Base-by-base conservation (phyloP, 371 early-diverging fungal species). In the Rhizopus stolonifer region DNA sequence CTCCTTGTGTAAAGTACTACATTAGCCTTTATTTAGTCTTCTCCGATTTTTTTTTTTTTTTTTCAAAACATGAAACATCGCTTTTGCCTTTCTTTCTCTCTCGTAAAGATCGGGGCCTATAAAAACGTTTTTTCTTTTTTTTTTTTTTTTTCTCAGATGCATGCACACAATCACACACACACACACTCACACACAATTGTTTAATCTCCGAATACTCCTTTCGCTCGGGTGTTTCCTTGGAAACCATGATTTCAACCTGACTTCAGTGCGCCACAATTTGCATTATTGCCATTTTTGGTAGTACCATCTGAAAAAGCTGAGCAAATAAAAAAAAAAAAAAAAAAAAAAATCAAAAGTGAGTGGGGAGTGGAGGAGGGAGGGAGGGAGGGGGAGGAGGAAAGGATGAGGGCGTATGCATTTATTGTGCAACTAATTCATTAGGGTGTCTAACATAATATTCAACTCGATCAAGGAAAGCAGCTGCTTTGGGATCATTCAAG, bases 361-460 rank as follows among this genome's bases (percentile, higher is more conserved):
- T 14, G 5, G 36, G 9, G 15, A 9, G 9, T 11, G n/a, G 36
- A 34, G n/a, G 36, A n/a, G 36, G 36, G 36, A 14, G 36, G 22
- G 4, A 3, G 8, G 19, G n/a, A n/a, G 36, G 9, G 15, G 4
- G 9, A 14, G n/a, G 36, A 34, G n/a, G 36, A n/a, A 13, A 14
- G 36, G 36, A 14, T 9, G 4, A 3, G 8, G 19, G n/a, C n/a
- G n/a, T n/a, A n/a, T n/a, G n/a, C 6, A 36, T 36, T 36, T 36
- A 36, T 36, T 15, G 14, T 34, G 31, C 36, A 15, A 64, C 58
- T 29, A 78, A 52, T 60, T 74, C 73, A 29, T 49, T 61, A 15
- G 79, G 79, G 44, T 70, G 56, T 57, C 60, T 65, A 60, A 78
- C 58, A 53, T 78, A 78, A 52, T 70, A 70, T 45, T 74, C 75